Evolutionary conservation across 495 filamentous ascomycete species (phyloP), one percentile per base, ranked within the genome.

Genomic region (Glonium stellatum): DNA sequence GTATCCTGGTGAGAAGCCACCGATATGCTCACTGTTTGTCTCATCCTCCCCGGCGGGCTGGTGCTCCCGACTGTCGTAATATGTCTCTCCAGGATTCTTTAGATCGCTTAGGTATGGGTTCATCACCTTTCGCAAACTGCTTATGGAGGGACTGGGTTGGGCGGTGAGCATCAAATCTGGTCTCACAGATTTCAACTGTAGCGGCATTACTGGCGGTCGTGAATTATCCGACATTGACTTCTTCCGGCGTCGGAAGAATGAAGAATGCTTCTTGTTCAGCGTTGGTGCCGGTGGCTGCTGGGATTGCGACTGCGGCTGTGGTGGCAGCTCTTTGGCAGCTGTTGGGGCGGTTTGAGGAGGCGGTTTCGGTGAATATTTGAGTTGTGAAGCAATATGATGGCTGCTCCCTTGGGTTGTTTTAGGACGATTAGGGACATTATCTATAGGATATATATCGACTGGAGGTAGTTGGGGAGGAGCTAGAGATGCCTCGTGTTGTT

Each of bases 181-280:
- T 6, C 37, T 57, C 60, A 65, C 63, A 44, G 63, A 61, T 47
- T 52, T 51, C 42, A 73, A 60, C 46, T 69, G 67, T 9, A 70
- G 56, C 10, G 69, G 74, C 41, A 80, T 65, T 25, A 80, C 75
- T 6, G 82, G 82, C 23, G 75, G 74, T 31, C 76, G 78, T 34
- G 71, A 69, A 59, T 69, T 78, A 69, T 82, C 86, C 56, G 75
- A 84, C 55, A 86, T 71, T 2, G 91, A 96, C 74, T 88, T 90
- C 80, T 98, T 98, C 63, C 93, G 82, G 63, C 92, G 80, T 65
- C 93, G 80, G 73, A 98, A 97, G 77, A 98, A 97, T 0, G 84
- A 86, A 1, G 92, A 95, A 4, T 86, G 81, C 71, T 96, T 97
- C 76, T 98, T 96, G 57, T 85, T 87, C 55, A 97, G 81, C 1